Conservation (phyloP, 257 asterid species). For the Marsdenia floribunda region DNA sequence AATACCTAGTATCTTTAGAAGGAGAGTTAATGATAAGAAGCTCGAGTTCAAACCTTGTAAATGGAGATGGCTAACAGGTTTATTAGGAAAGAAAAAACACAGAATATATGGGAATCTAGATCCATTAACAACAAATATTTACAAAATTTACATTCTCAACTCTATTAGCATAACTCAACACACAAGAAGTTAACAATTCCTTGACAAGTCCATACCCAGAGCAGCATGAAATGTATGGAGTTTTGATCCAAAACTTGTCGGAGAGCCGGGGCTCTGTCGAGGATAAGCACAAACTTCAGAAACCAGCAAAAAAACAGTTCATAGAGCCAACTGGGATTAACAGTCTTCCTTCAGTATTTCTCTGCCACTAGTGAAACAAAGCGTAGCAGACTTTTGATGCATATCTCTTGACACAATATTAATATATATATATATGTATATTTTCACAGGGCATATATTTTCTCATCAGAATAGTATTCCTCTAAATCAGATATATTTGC, state of each 20-base stretch:
- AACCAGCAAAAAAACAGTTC: not conserved
- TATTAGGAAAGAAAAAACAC: no score
- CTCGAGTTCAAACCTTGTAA: no score
- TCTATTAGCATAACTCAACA: not conserved
- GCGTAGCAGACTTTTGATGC: not conserved
- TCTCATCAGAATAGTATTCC: conserved; percentile 85
- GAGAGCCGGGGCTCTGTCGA: not conserved
- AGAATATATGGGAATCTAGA: not conserved
- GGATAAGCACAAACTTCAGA: not conserved
- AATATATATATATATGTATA: not conserved
- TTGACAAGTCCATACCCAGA: not conserved
- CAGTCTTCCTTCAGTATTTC: not conserved
- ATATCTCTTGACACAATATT: not conserved
- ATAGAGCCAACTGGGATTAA: not conserved
- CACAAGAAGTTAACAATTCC: not conserved
- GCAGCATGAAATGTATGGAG: not conserved
- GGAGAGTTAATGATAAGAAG: no score
- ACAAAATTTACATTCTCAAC: conserved; percentile 6
- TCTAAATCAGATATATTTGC: conserved; percentile 68
- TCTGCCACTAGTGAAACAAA: not conserved
- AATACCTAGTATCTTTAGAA: no score
- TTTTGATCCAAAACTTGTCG: not conserved
- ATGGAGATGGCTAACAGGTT: no score
- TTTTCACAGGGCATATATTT: conserved; percentile 69
- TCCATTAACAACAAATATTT: not conserved